Percentiles rank a stretch among this genome's conserved stretches.
Conservation (phyloP, 495 filamentous ascomycete genomes). For the Penicillium ucsense region DNA sequence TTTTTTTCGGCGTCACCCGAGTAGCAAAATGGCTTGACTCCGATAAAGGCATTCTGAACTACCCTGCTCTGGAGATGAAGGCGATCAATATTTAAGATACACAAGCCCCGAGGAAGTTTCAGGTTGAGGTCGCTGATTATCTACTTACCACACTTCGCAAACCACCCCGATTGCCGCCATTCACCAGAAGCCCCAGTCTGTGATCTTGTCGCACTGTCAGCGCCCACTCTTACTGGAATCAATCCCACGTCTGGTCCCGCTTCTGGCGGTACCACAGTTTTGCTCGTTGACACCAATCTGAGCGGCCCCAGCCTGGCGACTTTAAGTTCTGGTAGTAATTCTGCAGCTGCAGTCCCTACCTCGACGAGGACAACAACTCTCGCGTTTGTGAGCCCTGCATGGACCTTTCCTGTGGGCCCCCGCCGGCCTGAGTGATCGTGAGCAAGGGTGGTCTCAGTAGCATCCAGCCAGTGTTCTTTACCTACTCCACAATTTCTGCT, state of each 20-base stretch:
- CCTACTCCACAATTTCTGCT: background rate
- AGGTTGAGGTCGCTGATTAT: too few species aligned
- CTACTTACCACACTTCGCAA: too few species aligned
- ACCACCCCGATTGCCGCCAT: too few species aligned
- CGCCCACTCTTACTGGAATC: background rate
- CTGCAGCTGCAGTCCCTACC: background rate
- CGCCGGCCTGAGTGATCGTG: background rate
- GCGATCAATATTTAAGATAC: too few species aligned
- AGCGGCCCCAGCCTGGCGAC: background rate
- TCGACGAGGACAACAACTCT: background rate
- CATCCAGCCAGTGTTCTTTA: conserved; percentile 1
- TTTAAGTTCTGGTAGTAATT: background rate
- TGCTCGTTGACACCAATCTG: background rate
- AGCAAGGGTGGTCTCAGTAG: background rate
- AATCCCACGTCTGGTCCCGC: conserved; percentile 1
- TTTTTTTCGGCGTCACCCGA: too few species aligned
- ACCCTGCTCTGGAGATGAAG: too few species aligned
- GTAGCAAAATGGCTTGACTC: too few species aligned
- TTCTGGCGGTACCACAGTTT: background rate
- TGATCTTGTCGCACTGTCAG: background rate
- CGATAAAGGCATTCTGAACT: too few species aligned
- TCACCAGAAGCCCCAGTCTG: too few species aligned
- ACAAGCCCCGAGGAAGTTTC: too few species aligned
- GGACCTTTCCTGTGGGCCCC: background rate
- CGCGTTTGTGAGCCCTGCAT: background rate